Conservation (phyloP, 345 rosid species). For the Passiflora organensis region DNA sequence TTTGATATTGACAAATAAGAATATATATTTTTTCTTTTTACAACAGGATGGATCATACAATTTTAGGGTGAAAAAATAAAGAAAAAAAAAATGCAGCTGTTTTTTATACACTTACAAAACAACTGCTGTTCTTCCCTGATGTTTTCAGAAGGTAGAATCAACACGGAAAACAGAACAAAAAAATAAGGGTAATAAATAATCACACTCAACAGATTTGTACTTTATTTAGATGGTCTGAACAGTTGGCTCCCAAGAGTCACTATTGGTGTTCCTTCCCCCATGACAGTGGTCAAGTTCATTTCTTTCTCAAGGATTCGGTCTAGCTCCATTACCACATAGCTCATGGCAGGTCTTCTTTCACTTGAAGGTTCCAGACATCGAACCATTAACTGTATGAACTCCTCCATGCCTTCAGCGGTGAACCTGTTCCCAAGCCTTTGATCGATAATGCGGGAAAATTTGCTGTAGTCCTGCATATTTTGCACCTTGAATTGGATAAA, state of each 20-base stretch:
- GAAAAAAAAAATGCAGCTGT: constrained; percentile 42
- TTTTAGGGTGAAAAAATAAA: constrained; percentile 26
- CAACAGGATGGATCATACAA: constrained; percentile 44
- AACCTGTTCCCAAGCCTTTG: constrained; percentile 59
- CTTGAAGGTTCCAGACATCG: constrained; percentile 66
- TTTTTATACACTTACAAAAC: constrained; percentile 80
- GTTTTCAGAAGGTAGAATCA: constrained; percentile 3
- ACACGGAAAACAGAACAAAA: constrained; percentile 9
- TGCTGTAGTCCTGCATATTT: constrained; percentile 41
- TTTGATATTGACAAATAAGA: constrained; percentile 43
- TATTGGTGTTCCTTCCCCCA: constrained; percentile 79
- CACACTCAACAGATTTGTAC: constrained; percentile 21
- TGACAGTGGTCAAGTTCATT: constrained; percentile 67
- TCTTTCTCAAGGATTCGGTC: constrained; percentile 75
- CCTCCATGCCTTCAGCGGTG: constrained; percentile 83
- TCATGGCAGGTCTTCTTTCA: constrained; percentile 74
- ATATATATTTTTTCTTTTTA: constrained; percentile 24
- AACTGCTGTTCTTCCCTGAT: constrained; percentile 48
- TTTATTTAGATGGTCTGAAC: constrained; percentile 49
- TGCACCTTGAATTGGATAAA: constrained; percentile 43
- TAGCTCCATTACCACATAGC: constrained; percentile 63
- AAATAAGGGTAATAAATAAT: constrained; percentile 31
- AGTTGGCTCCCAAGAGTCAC: constrained; percentile 91
- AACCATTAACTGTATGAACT: constrained; percentile 47
- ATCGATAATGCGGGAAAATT: constrained; percentile 50